Base-by-base conservation (phyloP, 768 basidiomycete genomes). In the Boletus coccyginus region DNA sequence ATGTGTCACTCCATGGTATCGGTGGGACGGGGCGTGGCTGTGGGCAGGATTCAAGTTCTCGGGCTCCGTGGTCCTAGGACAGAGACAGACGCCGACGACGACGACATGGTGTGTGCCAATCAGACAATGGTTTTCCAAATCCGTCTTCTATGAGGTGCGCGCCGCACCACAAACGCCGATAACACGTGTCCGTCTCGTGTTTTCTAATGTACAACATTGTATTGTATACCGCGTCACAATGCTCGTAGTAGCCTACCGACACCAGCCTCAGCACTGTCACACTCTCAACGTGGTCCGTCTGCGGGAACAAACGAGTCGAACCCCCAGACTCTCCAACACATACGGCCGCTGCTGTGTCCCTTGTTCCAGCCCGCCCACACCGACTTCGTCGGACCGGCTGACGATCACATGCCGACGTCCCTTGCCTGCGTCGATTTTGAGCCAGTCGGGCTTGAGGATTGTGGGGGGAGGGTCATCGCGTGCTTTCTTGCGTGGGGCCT, bases 231-330 rank as follows among this genome's bases (percentile, higher is more conserved):
- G n/a, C n/a, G n/a, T n/a, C n/a, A n/a, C n/a, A 35, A 13, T 35
- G 14, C 35, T 35, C 35, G 35, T 14, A 35, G 13, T 14, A 13
- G 12, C 35, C 7, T 50, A 21, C 27, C 36, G 55, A 59, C n/a
- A n/a, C n/a, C 8, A 86, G 72, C 59, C 83, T 76, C 63, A 92
- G 73, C 31, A 91, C 79, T 7, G 87, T 86, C 14, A 92, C 85
- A 53, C 82, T 83, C 74, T 98, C 94, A 10, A 96, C 92, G 77
- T 98, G 95, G 13, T 91, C 89, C 27, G 94, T 96, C 78, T 98
- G 94, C 9, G 96, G 93, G 76, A 98, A 99, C 52, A 99, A n/a
- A n/a, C n/a, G n/a, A 68, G 76, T 98, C 96, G 62, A 97, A 92
- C 36, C 94, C 95, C 58, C 64, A 97, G 62, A 63, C 86, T 91